Conservation (phyloP, 176 grass and related monocot genomes). For the Stipa capillata region DNA sequence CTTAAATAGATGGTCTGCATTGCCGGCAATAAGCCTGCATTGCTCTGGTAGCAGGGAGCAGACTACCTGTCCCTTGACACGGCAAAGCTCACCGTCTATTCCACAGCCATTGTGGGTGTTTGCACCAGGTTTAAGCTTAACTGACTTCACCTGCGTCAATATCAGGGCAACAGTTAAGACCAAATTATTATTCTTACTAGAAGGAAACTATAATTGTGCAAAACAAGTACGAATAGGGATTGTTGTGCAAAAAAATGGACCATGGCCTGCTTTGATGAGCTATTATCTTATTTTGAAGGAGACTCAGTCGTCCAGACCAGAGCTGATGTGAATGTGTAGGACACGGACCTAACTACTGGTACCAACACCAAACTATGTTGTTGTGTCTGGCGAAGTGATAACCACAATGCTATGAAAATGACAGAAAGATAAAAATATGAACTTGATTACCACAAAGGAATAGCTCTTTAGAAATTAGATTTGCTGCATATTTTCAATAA, state of each 20-base stretch:
- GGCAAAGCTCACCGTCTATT: constrained; percentile 87
- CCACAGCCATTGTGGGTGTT: constrained; percentile 76
- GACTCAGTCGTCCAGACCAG: constrained; percentile 4
- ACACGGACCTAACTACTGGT: not conserved
- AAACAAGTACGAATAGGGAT: not conserved
- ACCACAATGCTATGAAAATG: not conserved
- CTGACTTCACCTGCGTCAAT: constrained; percentile 74
- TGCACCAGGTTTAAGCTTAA: constrained; percentile 83
- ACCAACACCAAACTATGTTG: not conserved
- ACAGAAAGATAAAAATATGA: not conserved
- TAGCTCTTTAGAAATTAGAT: not conserved
- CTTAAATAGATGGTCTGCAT: constrained; percentile 43
- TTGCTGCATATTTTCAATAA: not conserved
- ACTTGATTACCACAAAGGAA: not conserved
- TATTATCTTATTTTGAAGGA: not conserved
- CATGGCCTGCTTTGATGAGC: not conserved
- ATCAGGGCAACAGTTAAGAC: not conserved
- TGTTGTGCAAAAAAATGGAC: not conserved
- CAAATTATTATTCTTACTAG: not conserved
- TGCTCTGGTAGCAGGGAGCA: constrained; percentile 87
- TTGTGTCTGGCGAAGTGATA: not conserved
- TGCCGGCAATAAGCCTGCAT: constrained; percentile 70
- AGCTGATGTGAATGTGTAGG: not conserved
- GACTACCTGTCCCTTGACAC: constrained; percentile 61
- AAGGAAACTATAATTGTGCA: not conserved